Evolutionary conservation across 352 stramenopile species (phyloP), one percentile per base, ranked within the genome.

Genomic region (Plasmopara halstedii): DNA sequence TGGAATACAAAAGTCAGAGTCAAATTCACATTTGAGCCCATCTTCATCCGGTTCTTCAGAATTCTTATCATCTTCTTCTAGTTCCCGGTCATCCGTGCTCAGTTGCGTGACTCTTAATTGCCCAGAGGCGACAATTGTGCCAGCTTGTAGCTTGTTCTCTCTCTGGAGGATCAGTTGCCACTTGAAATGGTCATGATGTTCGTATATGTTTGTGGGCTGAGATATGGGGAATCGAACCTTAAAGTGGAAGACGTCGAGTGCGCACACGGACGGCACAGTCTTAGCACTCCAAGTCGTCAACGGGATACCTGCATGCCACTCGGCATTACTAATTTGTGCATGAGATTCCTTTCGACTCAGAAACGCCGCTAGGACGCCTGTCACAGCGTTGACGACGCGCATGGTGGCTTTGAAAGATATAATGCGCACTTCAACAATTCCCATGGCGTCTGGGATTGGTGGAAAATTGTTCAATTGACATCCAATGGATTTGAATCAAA

Each of bases 1-100:
- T 5, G 73, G 73, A 3, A 50, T 17, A 43, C 76, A 88, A 50
- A 83, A 79, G 7, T 60, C 50, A 4, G 59, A 9, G 23, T 87
- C 75, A 20, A 83, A 65, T 31, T 70, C 73, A 42, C 76, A 88
- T 26, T 65, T 23, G 1, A 80, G 43, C 3, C 44, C 42, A 15
- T 55, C 33, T 21, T 62, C 22, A 14, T 6, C 11, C 27, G 42
- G 23, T 18, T 33, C 17, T 31, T 25, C 37, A 21, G 25, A 29
- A 2, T 10, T n/a, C 6, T 22, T 7, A 33, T 43, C 22, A 13
- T 41, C 46, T 39, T 55, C 31, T 5, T 46, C 4, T 13, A 42
- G 4, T 10, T 21, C 19, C 7, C 15, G 3, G 10, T 34, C 22
- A 34, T 45, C 11, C 15, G 7, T 18, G 13, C 20, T 15, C 6